Evolutionary conservation across 164 flowering plant species (phyloP).

Genomic region (Tetracentron sinense): DNA sequence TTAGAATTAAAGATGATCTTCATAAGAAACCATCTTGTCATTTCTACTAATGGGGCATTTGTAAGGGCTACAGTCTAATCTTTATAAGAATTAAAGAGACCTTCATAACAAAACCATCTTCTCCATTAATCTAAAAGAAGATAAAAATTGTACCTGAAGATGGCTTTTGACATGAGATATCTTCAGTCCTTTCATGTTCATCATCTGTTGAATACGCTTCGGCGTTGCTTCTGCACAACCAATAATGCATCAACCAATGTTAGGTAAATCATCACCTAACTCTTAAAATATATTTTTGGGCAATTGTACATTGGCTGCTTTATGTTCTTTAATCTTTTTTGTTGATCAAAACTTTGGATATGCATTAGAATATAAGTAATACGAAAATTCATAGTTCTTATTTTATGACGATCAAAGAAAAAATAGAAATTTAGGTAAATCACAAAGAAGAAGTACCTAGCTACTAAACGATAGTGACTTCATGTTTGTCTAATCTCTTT

Average conservation of each 20-base stretch:
- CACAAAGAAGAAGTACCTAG: too few species aligned
- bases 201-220: constrained; percentile 50
- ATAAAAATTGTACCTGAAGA: constrained; percentile 46
- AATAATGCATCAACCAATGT: not conserved
- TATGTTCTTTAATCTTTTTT: not conserved
- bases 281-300: not conserved
- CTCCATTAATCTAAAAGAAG: not conserved
- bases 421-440: too few species aligned
- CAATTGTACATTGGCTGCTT: not conserved
- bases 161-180: constrained; percentile 75
- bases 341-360: too few species aligned
- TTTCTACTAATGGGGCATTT: too few species aligned
- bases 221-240: constrained; percentile 55
- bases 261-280: not conserved
- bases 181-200: constrained; percentile 54
- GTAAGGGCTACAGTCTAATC: too few species aligned
- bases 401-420: too few species aligned
- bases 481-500: too few species aligned
- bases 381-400: too few species aligned
- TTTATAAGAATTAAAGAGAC: not conserved
- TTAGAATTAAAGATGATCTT: too few species aligned
- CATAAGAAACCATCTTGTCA: too few species aligned
- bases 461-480: too few species aligned
- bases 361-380: too few species aligned
- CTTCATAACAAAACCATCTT: not conserved